Percentiles rank a stretch among this genome's conserved stretches.
phyloP scores from a whole-genome alignment of 352 stramenopile species.

The Blastocystis sp. region DNA sequence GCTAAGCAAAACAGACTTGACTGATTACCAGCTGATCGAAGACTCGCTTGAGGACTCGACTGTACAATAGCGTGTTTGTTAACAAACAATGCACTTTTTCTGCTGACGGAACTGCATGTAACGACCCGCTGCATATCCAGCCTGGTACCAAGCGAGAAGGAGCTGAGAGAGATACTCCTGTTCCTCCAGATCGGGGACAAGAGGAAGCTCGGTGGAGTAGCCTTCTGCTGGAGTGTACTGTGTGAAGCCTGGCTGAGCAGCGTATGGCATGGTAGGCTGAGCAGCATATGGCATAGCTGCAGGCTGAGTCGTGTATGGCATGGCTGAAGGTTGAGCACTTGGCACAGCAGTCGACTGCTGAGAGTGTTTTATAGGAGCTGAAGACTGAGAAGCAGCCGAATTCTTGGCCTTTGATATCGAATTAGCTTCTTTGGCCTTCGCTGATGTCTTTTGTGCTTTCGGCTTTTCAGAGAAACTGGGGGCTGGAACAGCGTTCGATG shows the following conservation, averaged over 20 bases:
- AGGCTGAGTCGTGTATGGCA: neutral
- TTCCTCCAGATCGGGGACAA: neutral
- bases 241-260: neutral
- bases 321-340: neutral
- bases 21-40: constrained; percentile 31
- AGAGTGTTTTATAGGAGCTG: no score
- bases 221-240: neutral
- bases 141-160: constrained; percentile 43
- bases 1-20: neutral
- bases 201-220: neutral
- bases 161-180: constrained; percentile 47
- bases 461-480: no score
- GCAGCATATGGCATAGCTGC: neutral
- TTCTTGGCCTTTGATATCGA: no score
- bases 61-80: constrained; percentile 5
- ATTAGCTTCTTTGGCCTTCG: no score
- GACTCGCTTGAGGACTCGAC: neutral
- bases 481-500: no score
- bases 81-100: constrained; percentile 32
- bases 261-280: neutral
- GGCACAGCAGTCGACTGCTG: neutral
- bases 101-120: neutral
- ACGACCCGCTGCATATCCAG: constrained; percentile 34
- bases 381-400: neutral
- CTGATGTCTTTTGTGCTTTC: no score